phyloP scores from a whole-genome alignment of 768 basidiomycete genomes.

The Goffeauzyma gilvescens region DNA sequence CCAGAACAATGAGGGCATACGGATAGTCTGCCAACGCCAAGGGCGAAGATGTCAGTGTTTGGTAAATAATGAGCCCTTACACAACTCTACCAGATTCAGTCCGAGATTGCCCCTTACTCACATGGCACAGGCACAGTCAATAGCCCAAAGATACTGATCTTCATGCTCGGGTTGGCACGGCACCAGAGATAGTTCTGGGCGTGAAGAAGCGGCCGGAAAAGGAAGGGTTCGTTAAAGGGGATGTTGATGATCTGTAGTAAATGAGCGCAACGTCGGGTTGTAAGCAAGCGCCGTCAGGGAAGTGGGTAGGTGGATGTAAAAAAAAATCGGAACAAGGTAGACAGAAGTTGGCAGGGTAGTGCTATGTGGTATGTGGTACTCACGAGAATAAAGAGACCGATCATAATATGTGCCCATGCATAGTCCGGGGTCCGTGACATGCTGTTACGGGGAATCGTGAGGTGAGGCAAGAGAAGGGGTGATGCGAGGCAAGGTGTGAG shows the following conservation, averaged over 20 bases:
- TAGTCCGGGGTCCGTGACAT: slow-evolving; percentile 22
- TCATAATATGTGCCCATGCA: slow-evolving; percentile 27
- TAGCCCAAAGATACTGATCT: slow-evolving; percentile 28
- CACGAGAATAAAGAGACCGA: slow-evolving; percentile 20
- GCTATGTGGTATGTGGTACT: slow-evolving; percentile 3
- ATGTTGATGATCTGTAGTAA: slow-evolving; percentile 19
- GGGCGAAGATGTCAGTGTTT: background rate
- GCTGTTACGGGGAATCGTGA: background rate
- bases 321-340: background rate
- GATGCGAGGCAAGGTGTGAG: background rate
- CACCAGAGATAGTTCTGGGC: slow-evolving; percentile 32
- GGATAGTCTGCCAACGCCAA: slow-evolving; percentile 21
- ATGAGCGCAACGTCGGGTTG: background rate
- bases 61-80: background rate
- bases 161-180: slow-evolving; percentile 26
- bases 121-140: slow-evolving; percentile 28
- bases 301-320: background rate
- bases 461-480: background rate
- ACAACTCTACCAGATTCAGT: background rate
- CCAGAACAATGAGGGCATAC: slow-evolving; percentile 22
- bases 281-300: background rate
- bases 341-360: background rate
- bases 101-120: slow-evolving; percentile 16
- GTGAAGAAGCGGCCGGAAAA: slow-evolving; percentile 27
- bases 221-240: slow-evolving; percentile 22